Evolutionary conservation across 176 grass and related monocot species (phyloP).

Genomic region (maize (Zea mays)): Zm-B73-REFERENCE-NAM-5.0 NC_050100.1:190040501-190041000

Average conservation of each 20-base stretch:
- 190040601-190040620: not conserved
- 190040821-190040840: slow-evolving; percentile 63
- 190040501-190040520: slow-evolving; percentile 23
- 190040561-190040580: not conserved
- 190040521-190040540: slow-evolving; percentile 35
- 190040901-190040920: not conserved
- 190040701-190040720: slow-evolving; percentile 37
- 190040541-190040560: slow-evolving; percentile 43
- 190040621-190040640: too few relatives aligned
- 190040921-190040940: slow-evolving; percentile 46
- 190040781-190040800: slow-evolving; percentile 48
- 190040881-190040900: not conserved
- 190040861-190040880: not conserved
- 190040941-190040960: slow-evolving; percentile 63
- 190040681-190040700: slow-evolving; percentile 43
- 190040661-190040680: slow-evolving; percentile 58
- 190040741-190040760: slow-evolving; percentile 51
- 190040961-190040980: slow-evolving; percentile 59
- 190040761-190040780: slow-evolving; percentile 49
- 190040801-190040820: slow-evolving; percentile 38
- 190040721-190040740: slow-evolving; percentile 38
- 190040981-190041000: slow-evolving; percentile 69
- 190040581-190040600: not conserved
- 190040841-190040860: slow-evolving; percentile 28
- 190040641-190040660: not conserved